These are phyloP conservation scores for Pleoardoris graminearum DNA, from an alignment of 2,329 filamentous ascomycete species.

Conservation along the genomic window DNA sequence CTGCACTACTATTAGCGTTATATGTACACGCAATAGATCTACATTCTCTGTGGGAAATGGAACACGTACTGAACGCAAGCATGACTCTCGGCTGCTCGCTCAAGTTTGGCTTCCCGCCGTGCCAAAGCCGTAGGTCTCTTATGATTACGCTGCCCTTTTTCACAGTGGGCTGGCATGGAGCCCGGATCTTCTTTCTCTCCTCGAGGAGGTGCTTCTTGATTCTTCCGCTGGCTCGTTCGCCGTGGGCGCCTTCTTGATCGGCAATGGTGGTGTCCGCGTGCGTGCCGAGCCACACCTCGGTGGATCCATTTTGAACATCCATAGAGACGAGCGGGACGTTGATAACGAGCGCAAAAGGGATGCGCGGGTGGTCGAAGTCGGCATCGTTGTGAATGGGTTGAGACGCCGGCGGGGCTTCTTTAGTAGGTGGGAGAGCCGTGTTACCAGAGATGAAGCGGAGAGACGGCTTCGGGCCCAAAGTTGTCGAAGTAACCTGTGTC, in stretches of 20 bases:
- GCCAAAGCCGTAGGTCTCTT: constrained; percentile 55
- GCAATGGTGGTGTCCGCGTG: constrained; percentile 46
- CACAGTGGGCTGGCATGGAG: constrained; percentile 36
- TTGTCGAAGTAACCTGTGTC: constrained; percentile 59
- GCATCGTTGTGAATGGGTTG: constrained; percentile 42
- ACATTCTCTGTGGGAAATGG: no score
- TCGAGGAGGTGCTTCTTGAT: constrained; percentile 33
- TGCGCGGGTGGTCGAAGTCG: constrained; percentile 36
- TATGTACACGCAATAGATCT: no score
- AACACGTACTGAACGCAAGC: constrained; percentile 44
- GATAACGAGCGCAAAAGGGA: constrained; percentile 53
- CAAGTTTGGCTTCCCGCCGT: constrained; percentile 55
- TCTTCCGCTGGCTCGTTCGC: constrained; percentile 34
- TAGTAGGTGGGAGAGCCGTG: constrained; percentile 50
- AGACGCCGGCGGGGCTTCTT: constrained; percentile 39
- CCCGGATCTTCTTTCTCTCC: constrained; percentile 16
- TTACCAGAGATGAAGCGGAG: constrained; percentile 42
- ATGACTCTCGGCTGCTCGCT: constrained; percentile 51
- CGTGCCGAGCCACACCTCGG: constrained; percentile 57
- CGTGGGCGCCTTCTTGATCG: constrained; percentile 47
- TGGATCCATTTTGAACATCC: constrained; percentile 52
- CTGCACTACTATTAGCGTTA: constrained; percentile 5
- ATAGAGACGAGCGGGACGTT: constrained; percentile 55
- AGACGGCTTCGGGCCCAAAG: constrained; percentile 37
- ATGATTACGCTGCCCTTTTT: constrained; percentile 52